Conservation (phyloP, 2,329 filamentous ascomycete species). For the Ceratocystis eucalypticola region DNA sequence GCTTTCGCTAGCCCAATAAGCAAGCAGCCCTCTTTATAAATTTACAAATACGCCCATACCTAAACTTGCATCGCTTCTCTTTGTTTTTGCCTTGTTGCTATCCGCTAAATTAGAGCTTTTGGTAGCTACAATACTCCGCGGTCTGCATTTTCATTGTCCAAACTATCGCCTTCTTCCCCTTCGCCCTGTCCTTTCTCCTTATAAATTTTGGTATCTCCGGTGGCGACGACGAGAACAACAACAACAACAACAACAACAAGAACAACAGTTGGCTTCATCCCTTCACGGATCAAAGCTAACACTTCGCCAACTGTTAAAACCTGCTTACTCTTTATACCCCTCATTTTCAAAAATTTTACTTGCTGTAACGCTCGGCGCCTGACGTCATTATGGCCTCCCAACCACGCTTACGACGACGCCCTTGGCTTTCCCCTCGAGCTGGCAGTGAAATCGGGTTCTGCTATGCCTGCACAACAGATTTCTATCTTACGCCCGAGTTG, state of each 20-base stretch:
- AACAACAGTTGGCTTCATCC: no score
- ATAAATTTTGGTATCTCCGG: background rate
- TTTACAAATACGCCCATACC: background rate
- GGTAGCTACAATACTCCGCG: background rate
- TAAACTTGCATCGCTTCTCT: background rate
- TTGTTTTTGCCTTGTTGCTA: background rate
- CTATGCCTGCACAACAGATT: slow-evolving; percentile 67
- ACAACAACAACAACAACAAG: background rate
- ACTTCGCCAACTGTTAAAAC: background rate
- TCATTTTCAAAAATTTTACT: background rate
- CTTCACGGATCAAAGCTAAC: no score
- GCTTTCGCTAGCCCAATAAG: background rate
- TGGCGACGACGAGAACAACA: background rate
- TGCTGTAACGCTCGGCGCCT: background rate
- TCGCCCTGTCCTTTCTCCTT: background rate
- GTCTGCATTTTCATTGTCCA: background rate
- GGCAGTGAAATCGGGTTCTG: slow-evolving; percentile 49
- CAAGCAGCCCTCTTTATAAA: background rate
- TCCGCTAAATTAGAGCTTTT: background rate
- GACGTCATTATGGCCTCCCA: slow-evolving; percentile 11
- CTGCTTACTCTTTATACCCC: background rate
- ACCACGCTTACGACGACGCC: background rate
- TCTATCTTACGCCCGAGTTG: slow-evolving; percentile 48
- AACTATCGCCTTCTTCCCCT: background rate
- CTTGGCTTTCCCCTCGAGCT: background rate